phyloP scores from a whole-genome alignment of 148 eudicot species.

The Silene latifolia region DNA sequence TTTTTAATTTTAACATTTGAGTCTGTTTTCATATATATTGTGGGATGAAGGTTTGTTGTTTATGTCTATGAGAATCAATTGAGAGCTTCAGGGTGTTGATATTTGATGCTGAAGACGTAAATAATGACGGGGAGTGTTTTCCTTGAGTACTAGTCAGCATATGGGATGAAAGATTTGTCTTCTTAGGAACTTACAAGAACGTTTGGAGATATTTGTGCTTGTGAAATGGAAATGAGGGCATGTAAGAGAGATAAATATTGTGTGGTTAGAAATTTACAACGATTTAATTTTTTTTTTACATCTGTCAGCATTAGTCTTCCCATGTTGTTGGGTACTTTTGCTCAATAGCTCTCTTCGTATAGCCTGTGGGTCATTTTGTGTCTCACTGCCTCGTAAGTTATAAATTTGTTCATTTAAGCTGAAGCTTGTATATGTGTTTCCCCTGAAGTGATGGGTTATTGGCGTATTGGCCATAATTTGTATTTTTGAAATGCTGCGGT shows the following conservation, averaged over 20 bases:
- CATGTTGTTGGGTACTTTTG: too few relatives aligned
- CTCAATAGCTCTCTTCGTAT: too few relatives aligned
- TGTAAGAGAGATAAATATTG: background rate
- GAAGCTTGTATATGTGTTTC: too few relatives aligned
- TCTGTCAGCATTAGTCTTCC: too few relatives aligned
- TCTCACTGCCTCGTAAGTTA: too few relatives aligned
- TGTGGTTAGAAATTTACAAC: background rate
- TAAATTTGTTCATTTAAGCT: too few relatives aligned
- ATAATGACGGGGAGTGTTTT: background rate
- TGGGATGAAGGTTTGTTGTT: background rate
- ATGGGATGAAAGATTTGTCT: background rate
- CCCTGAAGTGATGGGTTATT: too few relatives aligned
- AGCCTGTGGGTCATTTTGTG: too few relatives aligned
- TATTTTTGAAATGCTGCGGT: too few relatives aligned
- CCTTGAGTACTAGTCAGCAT: background rate
- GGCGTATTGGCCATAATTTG: too few relatives aligned
- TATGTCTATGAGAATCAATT: background rate
- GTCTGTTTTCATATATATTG: background rate
- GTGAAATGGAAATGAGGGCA: background rate
- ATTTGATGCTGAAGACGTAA: background rate
- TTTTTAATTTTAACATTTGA: background rate
- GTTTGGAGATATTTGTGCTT: background rate
- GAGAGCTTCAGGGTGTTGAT: background rate
- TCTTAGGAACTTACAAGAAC: background rate
- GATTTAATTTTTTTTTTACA: too few relatives aligned